These are phyloP conservation scores for Leucogyrophana mollusca DNA, from an alignment of 768 basidiomycete genomes.

Conservation along the genomic window DNA sequence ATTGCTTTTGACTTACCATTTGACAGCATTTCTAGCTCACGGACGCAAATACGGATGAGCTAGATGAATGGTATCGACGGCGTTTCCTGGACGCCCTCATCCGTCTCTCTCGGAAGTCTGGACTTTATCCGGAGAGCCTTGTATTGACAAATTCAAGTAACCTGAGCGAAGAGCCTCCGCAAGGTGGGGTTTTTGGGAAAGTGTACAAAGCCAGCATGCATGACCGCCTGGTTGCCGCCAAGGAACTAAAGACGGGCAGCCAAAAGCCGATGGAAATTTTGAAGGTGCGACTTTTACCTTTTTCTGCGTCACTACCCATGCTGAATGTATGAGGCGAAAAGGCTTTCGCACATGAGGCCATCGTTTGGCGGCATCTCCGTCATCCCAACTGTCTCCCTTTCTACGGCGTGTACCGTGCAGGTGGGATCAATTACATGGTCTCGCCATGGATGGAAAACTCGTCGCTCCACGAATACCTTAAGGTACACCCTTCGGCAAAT, in stretches of 20 bases:
- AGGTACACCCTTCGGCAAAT: conserved; percentile 19
- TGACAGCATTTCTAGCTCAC: background rate
- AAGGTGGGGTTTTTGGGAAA: conserved; percentile 29
- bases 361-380: conserved; percentile 29
- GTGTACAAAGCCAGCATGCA: conserved; percentile 27
- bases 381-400: conserved; percentile 29
- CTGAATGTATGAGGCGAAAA: conserved; percentile 15
- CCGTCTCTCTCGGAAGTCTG: conserved; percentile 26
- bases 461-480: conserved; percentile 30
- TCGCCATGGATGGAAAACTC: conserved; percentile 28
- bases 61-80: conserved; percentile 26
- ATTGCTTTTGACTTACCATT: background rate
- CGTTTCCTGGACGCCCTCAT: conserved; percentile 27
- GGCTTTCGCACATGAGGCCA: conserved; percentile 28
- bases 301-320: conserved; percentile 11
- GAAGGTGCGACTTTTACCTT: conserved; percentile 20
- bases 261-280: conserved; percentile 22
- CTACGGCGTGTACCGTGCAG: conserved; percentile 21
- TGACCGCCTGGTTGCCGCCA: conserved; percentile 28
- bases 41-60: conserved; percentile 20
- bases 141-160: conserved; percentile 14
- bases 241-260: conserved; percentile 20
- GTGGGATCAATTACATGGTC: conserved; percentile 12
- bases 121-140: conserved; percentile 25
- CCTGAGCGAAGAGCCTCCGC: conserved; percentile 13